These are phyloP conservation scores for Umbellularia californica DNA, from an alignment of 164 flowering plant species.

Conservation along the genomic window DNA sequence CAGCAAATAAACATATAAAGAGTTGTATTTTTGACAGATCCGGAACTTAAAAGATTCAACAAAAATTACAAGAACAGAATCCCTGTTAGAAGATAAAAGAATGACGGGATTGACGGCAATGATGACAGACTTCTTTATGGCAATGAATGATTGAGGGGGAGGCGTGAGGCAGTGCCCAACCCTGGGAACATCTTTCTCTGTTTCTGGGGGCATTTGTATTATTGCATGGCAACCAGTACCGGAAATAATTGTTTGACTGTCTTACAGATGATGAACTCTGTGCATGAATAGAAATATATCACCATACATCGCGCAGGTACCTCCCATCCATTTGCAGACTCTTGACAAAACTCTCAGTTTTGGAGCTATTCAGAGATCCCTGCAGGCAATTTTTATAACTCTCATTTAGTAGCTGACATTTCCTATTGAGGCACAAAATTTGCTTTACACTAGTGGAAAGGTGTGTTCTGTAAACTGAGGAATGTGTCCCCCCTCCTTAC, in stretches of 20 bases:
- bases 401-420: not conserved
- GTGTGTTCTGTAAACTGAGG: no score
- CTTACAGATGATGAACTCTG: not conserved
- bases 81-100: conserved; percentile 4
- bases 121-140: not conserved
- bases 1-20: not conserved
- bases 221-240: not conserved
- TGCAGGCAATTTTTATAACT: conserved; percentile 20
- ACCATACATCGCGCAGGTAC: conserved; percentile 79
- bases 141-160: not conserved
- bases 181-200: not conserved
- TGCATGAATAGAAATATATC: conserved; percentile 13
- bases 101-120: not conserved
- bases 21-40: not conserved
- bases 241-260: not conserved
- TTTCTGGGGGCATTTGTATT: not conserved
- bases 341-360: conserved; percentile 59
- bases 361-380: conserved; percentile 39
- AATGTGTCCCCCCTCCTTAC: no score
- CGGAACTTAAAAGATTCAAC: not conserved
- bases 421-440: no score
- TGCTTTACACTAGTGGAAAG: no score
- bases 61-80: conserved; percentile 22
- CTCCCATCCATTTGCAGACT: conserved; percentile 65
- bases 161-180: not conserved